Base-by-base conservation (phyloP, 2,329 filamentous ascomycete genomes). In the Aspergillus flavus region DNA sequence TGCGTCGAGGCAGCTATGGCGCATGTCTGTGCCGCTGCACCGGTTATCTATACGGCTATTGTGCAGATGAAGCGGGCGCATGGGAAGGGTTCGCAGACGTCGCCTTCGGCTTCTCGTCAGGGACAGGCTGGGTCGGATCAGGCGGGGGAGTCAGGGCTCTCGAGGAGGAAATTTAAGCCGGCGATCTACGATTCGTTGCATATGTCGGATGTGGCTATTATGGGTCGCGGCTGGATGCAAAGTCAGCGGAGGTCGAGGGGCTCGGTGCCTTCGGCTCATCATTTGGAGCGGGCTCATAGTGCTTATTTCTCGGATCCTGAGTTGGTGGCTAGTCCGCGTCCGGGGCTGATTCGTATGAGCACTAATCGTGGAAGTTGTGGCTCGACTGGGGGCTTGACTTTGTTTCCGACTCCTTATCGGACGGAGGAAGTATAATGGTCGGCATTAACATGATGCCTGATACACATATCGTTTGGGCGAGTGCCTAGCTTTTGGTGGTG, bases 1-100 rank as follows among this genome's bases (percentile, higher is more conserved):
- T 58, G 55, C 10, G 55, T 41, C 23, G 55, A 58, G 41, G 41
- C 26, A 58, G 55, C 36, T 14, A 45, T 58, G 55, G 55, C 36
- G 36, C 55, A 58, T 45, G 39, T 58, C 23, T 58, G 55, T 23
- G 55, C 55, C 28, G 55, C 55, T 2, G 55, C 55, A 0, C 55
- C 55, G 11, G 55, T 45, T 3, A 21, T 58, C 16, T 58, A 58
- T 14, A 28, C 36, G 16, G 21, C 55, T 6, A 11, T 46, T 23
- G 41, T 58, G 11, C 55, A 45, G 26, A 19, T 58, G 2, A 58
- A 46, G 4, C 55, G 41, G 3, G 30, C 6, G 21, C 14, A 14
- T 28, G 30, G 26, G 39, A 43, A 46, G 23, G 28, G 26, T 23
- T 53, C 54, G n/a, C 12, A 56, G 14, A 5, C 4, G 6, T 56